A percentile compares a stretch with the other conserved stretches of the same genome.
Conservation (phyloP, 2,329 filamentous ascomycete species). For the Graphiopsis chlorocephala region DNA sequence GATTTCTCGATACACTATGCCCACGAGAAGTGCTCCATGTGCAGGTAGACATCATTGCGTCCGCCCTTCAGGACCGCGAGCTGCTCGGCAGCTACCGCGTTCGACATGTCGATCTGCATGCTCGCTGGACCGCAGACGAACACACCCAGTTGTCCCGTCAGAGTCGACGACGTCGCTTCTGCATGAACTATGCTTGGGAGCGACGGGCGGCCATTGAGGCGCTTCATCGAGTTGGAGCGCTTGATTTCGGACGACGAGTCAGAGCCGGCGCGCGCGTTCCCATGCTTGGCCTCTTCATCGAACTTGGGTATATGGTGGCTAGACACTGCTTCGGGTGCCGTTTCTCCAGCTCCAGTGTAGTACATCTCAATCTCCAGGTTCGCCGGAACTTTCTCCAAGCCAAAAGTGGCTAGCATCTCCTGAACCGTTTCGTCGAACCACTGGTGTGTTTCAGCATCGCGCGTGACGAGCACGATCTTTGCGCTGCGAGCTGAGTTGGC, state of each 20-base stretch:
- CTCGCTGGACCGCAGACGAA: constrained; percentile 46
- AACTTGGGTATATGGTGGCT: neutral
- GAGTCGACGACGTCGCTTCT: neutral
- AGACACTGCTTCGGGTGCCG: too few species aligned
- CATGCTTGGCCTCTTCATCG: too few species aligned
- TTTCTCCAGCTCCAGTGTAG: constrained; percentile 18
- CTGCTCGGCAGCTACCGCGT: constrained; percentile 47
- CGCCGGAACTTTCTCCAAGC: constrained; percentile 16
- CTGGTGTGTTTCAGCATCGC: constrained; percentile 34
- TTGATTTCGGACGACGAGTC: neutral
- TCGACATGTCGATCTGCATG: constrained; percentile 49
- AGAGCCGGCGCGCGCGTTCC: neutral
- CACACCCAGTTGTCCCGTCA: constrained; percentile 27
- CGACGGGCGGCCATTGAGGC: constrained; percentile 34
- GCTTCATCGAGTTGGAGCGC: constrained; percentile 7
- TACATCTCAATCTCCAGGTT: constrained; percentile 21
- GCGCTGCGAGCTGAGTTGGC: constrained; percentile 17
- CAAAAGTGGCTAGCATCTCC: constrained; percentile 21
- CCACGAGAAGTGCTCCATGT: constrained; percentile 50
- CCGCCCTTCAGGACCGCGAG: constrained; percentile 34
- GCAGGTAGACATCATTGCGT: constrained; percentile 41
- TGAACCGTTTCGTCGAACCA: constrained; percentile 38
- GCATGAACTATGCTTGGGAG: constrained; percentile 28
- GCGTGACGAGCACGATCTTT: constrained; percentile 37
- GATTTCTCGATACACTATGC: constrained; percentile 25